Evolutionary conservation across 768 basidiomycete species (phyloP), one percentile per base, ranked within the genome.

Genomic region (Crassisporium funariophilum): DNA sequence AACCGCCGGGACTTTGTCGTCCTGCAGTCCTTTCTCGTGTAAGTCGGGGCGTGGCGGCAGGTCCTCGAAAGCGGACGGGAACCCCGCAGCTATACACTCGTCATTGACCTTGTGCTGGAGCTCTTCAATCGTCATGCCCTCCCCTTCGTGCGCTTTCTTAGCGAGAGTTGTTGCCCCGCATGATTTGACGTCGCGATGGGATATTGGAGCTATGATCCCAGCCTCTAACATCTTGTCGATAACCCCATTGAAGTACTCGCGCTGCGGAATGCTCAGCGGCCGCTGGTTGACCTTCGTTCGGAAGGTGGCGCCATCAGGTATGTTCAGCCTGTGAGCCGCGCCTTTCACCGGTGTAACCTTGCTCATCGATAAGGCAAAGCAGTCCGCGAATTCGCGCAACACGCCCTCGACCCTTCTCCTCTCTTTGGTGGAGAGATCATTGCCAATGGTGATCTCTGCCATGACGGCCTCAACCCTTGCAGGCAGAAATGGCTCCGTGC

Each of bases 161-260:
- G 67, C 68, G 0, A 78, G 56, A 0, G 57, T 66, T 0, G 62
- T 3, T 58, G 64, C 3, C 59, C 53, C 0, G 67, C 55, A 21
- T 27, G 65, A 70, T 25, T 68, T 65, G 12, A 73, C 68, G 0
- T 67, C 54, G 0, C 54, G 24, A 3, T 64, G 63, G 11, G 53
- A 24, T 55, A 66, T 62, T 3, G 41, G 52, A 16, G 47, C 47
- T 4, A 75, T 65, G 2, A 75, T 60, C 0, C 64, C 71, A 1
- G 70, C 70, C 2, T 39, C 49, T 5, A 61, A 29, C 60, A 78
- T 63, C 15, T 66, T 57, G 16, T 72, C 63, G 1, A 77, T 46
- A 58, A 58, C 59, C 8, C 50, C 23, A 20, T 67, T 41, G 5
- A 69, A 25, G 41, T 57, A 71, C n/a, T 49, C 49, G 10, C 51